Conservation (phyloP, 2,329 filamentous ascomycete genomes). For the Chrysoporthe deuterocubensis region DNA sequence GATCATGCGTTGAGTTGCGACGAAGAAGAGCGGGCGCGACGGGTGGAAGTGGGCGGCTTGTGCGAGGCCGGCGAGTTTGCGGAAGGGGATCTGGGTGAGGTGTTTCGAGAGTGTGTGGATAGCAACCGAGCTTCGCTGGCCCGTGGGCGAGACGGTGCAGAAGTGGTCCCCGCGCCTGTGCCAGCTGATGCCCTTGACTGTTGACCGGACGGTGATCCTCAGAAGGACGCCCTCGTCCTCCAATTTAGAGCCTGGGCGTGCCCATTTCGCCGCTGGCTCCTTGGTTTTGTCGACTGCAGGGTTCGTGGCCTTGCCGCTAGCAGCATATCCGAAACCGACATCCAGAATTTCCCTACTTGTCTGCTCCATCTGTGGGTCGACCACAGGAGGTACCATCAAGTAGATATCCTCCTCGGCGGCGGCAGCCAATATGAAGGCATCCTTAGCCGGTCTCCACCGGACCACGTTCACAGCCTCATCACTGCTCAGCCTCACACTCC, state of each 20-base stretch:
- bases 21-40: slow-evolving; percentile 88
- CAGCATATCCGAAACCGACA: slow-evolving; percentile 89
- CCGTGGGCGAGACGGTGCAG: slow-evolving; percentile 83
- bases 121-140: slow-evolving; percentile 78
- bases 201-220: slow-evolving; percentile 77
- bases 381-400: slow-evolving; percentile 76
- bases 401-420: slow-evolving; percentile 85
- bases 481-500: slow-evolving; percentile 77
- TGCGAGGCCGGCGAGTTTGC: slow-evolving; percentile 71
- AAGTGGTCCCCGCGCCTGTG: slow-evolving; percentile 95
- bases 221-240: slow-evolving; percentile 80
- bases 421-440: slow-evolving; percentile 80
- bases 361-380: slow-evolving; percentile 74
- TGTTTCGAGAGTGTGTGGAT: slow-evolving; percentile 97
- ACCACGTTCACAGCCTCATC: slow-evolving; percentile 84
- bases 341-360: slow-evolving; percentile 78
- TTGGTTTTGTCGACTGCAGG: slow-evolving; percentile 65
- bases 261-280: slow-evolving; percentile 80
- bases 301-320: slow-evolving; percentile 58
- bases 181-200: slow-evolving; percentile 89
- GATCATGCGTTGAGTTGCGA: slow-evolving; percentile 92
- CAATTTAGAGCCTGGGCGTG: slow-evolving; percentile 73
- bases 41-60: slow-evolving; percentile 96
- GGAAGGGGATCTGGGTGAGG: slow-evolving; percentile 92
- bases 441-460: slow-evolving; percentile 84